Conservation (phyloP, 768 basidiomycete species). For the Tylopilus rubrobrunneus region DNA sequence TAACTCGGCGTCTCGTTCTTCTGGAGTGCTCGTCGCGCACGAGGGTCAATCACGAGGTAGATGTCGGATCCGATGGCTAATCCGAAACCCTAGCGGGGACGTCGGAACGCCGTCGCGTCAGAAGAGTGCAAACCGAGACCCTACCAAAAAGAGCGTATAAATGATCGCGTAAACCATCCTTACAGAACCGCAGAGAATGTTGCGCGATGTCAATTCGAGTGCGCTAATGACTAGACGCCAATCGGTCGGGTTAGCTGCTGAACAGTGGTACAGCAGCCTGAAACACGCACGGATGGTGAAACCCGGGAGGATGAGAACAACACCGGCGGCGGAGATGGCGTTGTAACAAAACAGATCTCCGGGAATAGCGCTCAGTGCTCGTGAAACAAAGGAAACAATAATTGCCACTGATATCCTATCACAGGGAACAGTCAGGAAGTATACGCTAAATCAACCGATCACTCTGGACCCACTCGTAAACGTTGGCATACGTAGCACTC, state of each 20-base stretch:
- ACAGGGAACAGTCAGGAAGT: neutral
- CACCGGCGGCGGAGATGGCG: slow-evolving; percentile 83
- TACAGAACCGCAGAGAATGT: slow-evolving; percentile 77
- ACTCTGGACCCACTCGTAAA: slow-evolving; percentile 73
- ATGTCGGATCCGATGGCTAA: slow-evolving; percentile 81
- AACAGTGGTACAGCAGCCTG: neutral
- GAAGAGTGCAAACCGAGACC: neutral
- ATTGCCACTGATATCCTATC: slow-evolving; percentile 79
- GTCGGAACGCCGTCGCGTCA: neutral
- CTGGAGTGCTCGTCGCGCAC: slow-evolving; percentile 40
- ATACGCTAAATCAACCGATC: neutral
- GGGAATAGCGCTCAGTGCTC: slow-evolving; percentile 72
- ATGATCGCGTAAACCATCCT: slow-evolving; percentile 84
- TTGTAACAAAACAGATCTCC: slow-evolving; percentile 83
- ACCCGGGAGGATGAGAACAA: slow-evolving; percentile 87
- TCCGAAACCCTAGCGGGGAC: slow-evolving; percentile 62
- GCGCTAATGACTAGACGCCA: slow-evolving; percentile 60
- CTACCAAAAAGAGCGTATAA: slow-evolving; percentile 75
- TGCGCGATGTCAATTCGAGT: slow-evolving; percentile 76
- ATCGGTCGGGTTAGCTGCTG: neutral
- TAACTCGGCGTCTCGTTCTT: slow-evolving; percentile 34
- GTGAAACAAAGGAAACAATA: slow-evolving; percentile 77
- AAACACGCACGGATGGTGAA: slow-evolving; percentile 68
- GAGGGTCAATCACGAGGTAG: slow-evolving; percentile 65
- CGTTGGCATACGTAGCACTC: slow-evolving; percentile 89